Evolutionary conservation across 805 yeast species (phyloP), one percentile per base, ranked within the genome.

Genomic region (Sugiyamaella lignohabitans): DNA sequence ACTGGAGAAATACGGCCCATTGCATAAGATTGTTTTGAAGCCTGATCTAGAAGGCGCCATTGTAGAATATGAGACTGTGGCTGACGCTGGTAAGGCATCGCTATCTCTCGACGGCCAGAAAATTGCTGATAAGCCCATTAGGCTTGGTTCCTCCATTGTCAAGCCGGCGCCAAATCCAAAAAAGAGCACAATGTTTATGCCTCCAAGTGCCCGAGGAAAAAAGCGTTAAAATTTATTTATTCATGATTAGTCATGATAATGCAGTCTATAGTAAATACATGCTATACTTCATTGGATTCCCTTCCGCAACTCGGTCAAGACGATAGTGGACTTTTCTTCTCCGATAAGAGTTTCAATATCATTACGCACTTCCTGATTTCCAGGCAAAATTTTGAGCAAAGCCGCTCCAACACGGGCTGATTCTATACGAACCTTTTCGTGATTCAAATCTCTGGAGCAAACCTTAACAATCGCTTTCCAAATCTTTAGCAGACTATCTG

Each of bases 361-460:
- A 1, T 39, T 23, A 17, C 14, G 5, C 4, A 60, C 38, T 50
- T 23, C 10, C 18, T 23, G 27, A 18, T 37, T 16, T 3, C 18
- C 48, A 16, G 38, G 27, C 11, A 45, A 55, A 3, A 49, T 50
- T 2, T 51, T 50, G 36, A 38, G 18, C 19, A 63, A 42, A 2
- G 49, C 49, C 2, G 56, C 58, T 1, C 67, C 76, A n/a, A 68
- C 62, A 29, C 68, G 61, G 1, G 71, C 65, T 40, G 72, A 63
- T 23, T 77, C 78, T 18, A 82, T 61, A 46, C 81, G 72, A 2
- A 82, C 85, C 50, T 73, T 76, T 56, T 84, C 91, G 48, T 51
- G 50, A 18, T 47, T 52, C 8, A 32, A 16, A 42, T 55, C 57
- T 5, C 29, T 38, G 4, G 52, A 24, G 37, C 57, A 49, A 4